Conservation (phyloP, 257 asterid species). For the Nyctanthes arbortristis region DNA sequence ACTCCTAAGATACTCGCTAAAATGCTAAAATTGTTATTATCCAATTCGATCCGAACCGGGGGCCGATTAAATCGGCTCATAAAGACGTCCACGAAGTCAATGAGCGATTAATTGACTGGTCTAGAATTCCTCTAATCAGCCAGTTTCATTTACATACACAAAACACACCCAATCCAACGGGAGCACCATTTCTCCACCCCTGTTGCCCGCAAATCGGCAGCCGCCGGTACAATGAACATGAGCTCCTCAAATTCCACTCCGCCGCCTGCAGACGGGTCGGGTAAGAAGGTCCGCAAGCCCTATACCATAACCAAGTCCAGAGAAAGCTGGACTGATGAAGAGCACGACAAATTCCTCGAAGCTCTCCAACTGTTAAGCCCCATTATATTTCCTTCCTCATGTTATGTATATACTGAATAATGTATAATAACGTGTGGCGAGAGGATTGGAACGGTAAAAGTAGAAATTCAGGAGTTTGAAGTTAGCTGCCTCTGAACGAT, state of each 20-base stretch:
- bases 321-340: constrained; percentile 90
- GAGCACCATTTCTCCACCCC: constrained; percentile 21
- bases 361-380: constrained; percentile 76
- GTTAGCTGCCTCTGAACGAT: too few species aligned
- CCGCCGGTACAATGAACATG: constrained; percentile 41
- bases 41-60: not conserved
- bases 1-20: too few species aligned
- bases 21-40: too few species aligned
- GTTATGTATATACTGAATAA: not conserved
- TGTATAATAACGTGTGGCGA: too few species aligned
- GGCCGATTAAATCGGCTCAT: constrained; percentile 12
- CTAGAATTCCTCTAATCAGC: constrained; percentile 18
- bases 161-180: constrained; percentile 10
- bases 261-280: constrained; percentile 32
- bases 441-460: too few species aligned
- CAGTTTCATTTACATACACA: constrained; percentile 1
- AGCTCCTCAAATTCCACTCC: constrained; percentile 34
- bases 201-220: constrained; percentile 26
- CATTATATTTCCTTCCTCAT: constrained; percentile 12
- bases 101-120: constrained; percentile 35
- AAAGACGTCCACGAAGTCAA: not conserved
- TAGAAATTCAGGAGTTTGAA: too few species aligned
- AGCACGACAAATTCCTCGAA: constrained; percentile 87
- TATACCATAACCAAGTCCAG: constrained; percentile 89
- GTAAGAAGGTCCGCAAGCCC: constrained; percentile 76